A percentile compares a stretch with the other conserved stretches of the same genome.
phyloP scores from a whole-genome alignment of 345 rosid species.

The Salix caprea region DNA sequence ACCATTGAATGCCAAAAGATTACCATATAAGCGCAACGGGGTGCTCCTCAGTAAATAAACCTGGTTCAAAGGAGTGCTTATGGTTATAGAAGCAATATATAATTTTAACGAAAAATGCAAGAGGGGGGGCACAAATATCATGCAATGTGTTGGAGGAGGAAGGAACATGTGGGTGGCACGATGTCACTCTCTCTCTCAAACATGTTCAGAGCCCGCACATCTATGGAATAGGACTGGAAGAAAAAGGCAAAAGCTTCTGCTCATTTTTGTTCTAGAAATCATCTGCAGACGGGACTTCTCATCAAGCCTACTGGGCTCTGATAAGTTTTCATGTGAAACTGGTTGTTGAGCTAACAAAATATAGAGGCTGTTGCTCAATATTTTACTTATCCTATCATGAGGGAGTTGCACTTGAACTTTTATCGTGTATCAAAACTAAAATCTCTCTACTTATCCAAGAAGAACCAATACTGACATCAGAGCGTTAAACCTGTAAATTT shows the following conservation, averaged over 20 bases:
- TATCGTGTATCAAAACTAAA: too few species aligned
- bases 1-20: constrained; percentile 48
- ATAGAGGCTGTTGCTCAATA: too few species aligned
- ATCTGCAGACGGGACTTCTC: neutral
- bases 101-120: neutral
- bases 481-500: too few species aligned
- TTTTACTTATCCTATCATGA: too few species aligned
- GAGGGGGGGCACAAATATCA: neutral
- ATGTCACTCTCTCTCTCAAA: too few species aligned
- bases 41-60: constrained; percentile 68
- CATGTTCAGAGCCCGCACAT: too few species aligned
- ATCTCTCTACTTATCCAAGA: too few species aligned
- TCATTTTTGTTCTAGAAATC: neutral
- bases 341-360: too few species aligned
- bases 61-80: constrained; percentile 27
- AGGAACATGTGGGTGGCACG: too few species aligned
- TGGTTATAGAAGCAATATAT: neutral
- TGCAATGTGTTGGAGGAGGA: too few species aligned
- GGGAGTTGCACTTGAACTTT: too few species aligned
- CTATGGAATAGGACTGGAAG: neutral
- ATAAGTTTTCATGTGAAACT: neutral
- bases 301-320: neutral
- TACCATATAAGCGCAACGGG: constrained; percentile 60
- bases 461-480: too few species aligned
- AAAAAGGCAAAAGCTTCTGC: neutral